phyloP scores from a whole-genome alignment of 2,329 filamentous ascomycete species.

The Talaromyces sp. region DNA sequence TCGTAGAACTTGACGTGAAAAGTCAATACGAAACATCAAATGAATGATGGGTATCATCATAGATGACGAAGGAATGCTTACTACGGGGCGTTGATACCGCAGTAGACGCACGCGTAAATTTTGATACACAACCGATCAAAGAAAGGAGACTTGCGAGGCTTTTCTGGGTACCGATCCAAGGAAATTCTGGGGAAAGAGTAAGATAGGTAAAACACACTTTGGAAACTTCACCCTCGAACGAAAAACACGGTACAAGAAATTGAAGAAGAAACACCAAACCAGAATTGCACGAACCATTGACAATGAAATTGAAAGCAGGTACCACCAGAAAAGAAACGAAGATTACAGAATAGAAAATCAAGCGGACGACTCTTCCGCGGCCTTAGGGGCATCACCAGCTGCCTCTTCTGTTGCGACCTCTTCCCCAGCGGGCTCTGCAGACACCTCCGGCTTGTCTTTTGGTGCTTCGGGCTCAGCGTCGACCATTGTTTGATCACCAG shows the following conservation, averaged over 20 bases:
- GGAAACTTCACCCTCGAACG: not conserved
- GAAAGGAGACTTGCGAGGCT: not conserved
- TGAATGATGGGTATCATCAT: not conserved
- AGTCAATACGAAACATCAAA: not conserved
- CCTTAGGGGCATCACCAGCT: not conserved
- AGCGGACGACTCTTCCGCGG: conserved; percentile 9
- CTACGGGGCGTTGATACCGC: not conserved
- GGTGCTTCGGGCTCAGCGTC: conserved; percentile 22
- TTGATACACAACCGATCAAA: conserved; percentile 3
- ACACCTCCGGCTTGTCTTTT: conserved; percentile 30
- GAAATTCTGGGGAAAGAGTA: not conserved
- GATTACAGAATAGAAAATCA: conserved; percentile 2
- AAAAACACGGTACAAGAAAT: not conserved
- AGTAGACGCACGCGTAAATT: not conserved
- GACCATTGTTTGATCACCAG: conserved; percentile 9
- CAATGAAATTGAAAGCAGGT: not conserved
- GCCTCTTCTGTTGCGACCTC: conserved; percentile 14
- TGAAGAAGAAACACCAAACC: not conserved
- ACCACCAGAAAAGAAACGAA: conserved; percentile 1
- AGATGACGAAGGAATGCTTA: not conserved
- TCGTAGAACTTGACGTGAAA: not conserved
- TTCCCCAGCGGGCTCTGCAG: conserved; percentile 24
- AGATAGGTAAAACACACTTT: not conserved
- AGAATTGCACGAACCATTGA: conserved; percentile 2
- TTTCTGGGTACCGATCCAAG: conserved; percentile 1